phyloP scores from a whole-genome alignment of 345 rosid species.

The Firmiana major region DNA sequence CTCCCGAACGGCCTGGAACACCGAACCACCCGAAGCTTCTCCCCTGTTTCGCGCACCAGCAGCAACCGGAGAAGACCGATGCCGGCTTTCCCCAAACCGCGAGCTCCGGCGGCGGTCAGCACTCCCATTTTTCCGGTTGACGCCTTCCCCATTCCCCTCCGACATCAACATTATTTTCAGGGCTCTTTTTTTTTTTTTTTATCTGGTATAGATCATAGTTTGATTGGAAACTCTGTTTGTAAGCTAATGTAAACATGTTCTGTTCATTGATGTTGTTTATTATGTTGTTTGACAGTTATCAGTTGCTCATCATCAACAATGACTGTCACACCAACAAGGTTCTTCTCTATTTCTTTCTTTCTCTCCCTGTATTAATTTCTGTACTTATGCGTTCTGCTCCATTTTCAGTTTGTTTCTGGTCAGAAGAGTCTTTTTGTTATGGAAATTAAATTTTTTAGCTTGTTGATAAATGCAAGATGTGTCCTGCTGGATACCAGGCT shows the following conservation, averaged over 20 bases:
- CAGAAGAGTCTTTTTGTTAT: background rate
- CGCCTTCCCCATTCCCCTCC: too few relatives aligned
- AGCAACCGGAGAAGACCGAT: too few relatives aligned
- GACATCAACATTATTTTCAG: too few relatives aligned
- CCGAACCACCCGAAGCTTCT: too few relatives aligned
- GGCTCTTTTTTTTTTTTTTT: too few relatives aligned
- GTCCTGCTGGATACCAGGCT: background rate
- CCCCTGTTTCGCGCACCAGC: too few relatives aligned
- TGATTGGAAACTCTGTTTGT: conserved; percentile 8
- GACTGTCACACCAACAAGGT: conserved; percentile 94
- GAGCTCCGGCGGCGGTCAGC: too few relatives aligned
- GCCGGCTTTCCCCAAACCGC: too few relatives aligned
- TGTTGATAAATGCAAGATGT: conserved; percentile 3
- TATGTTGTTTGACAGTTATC: conserved; percentile 8
- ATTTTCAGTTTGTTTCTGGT: conserved; percentile 10
- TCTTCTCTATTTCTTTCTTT: conserved; percentile 12
- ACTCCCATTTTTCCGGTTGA: too few relatives aligned
- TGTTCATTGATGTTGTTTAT: background rate
- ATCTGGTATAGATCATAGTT: background rate
- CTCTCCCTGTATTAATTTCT: background rate
- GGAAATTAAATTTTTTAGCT: background rate
- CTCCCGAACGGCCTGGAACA: too few relatives aligned
- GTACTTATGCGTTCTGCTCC: background rate
- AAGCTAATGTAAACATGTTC: background rate
- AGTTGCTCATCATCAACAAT: conserved; percentile 37